Percentiles rank a stretch among this genome's conserved stretches.
Conservation (phyloP, 345 rosid genomes). For the Eucalyptus erythrocorys region DNA sequence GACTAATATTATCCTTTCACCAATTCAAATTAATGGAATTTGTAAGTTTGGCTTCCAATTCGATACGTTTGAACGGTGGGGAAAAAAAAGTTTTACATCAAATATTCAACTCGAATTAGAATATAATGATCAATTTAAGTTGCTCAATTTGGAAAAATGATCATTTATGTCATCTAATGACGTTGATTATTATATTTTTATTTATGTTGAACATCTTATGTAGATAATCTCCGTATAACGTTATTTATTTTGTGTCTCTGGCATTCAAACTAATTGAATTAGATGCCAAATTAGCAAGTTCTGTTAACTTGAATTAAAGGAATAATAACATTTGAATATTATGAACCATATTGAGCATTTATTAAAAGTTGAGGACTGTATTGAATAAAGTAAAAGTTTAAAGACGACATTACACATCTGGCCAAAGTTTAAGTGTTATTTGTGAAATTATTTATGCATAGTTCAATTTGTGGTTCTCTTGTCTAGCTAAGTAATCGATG, state of each 20-base stretch:
- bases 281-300: too few relatives aligned
- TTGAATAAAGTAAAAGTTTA: background rate
- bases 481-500: background rate
- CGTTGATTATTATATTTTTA: background rate
- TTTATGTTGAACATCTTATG: background rate
- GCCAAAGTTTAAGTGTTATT: background rate
- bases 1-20: background rate
- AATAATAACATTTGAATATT: background rate
- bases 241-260: background rate
- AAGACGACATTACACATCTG: fast-evolving
- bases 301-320: background rate
- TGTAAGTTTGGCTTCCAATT: background rate
- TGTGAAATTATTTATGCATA: background rate
- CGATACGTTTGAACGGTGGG: background rate
- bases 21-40: background rate
- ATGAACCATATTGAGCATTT: background rate
- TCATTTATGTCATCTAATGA: background rate
- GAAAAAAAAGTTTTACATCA: fast-evolving
- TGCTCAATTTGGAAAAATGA: background rate
- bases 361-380: background rate
- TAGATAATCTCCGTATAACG: background rate
- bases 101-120: background rate
- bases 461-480: background rate
- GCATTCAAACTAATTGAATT: too few relatives aligned
- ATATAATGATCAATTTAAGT: background rate